Evolutionary conservation across 805 yeast species (phyloP).

Genomic region (Candida morakotiae): DNA sequence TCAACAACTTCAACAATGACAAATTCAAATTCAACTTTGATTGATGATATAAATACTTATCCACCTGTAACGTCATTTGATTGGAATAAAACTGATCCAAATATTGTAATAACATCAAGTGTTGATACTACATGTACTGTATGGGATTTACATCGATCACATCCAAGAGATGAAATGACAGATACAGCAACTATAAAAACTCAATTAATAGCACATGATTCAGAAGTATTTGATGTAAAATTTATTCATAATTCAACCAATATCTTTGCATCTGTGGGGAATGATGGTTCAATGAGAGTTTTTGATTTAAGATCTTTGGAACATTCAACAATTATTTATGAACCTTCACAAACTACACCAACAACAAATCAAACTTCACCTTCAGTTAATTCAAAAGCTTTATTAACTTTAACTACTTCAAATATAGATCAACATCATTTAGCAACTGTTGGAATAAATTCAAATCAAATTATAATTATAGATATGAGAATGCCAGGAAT

Average conservation of each 20-base stretch:
- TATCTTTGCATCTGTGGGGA: conserved; percentile 88
- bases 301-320: conserved; percentile 87
- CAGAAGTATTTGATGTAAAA: conserved; percentile 89
- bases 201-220: conserved; percentile 93
- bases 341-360: conserved; percentile 42
- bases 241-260: conserved; percentile 71
- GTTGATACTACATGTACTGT: conserved; percentile 96
- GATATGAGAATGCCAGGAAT: conserved; percentile 87
- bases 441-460: conserved; percentile 76
- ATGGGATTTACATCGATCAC: conserved; percentile 67
- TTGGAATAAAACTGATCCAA: conserved; percentile 77
- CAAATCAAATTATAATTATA: conserved; percentile 60
- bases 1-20: conserved; percentile 8
- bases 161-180: conserved; percentile 8
- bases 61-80: conserved; percentile 95
- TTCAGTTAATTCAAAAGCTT: conserved; percentile 44
- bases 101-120: conserved; percentile 73
- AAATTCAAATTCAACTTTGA: conserved; percentile 5
- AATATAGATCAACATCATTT: conserved; percentile 77
- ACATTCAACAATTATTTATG: conserved; percentile 92
- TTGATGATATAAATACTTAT: conserved; percentile 43
- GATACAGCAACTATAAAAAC: conserved; percentile 73
- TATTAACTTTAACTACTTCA: conserved; percentile 73
- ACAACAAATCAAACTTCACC: background rate
- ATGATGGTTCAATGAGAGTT: conserved; percentile 90